A percentile compares a stretch with the other conserved stretches of the same genome.
Conservation (phyloP, 768 basidiomycete genomes). For the Leccinum rimulosum region DNA sequence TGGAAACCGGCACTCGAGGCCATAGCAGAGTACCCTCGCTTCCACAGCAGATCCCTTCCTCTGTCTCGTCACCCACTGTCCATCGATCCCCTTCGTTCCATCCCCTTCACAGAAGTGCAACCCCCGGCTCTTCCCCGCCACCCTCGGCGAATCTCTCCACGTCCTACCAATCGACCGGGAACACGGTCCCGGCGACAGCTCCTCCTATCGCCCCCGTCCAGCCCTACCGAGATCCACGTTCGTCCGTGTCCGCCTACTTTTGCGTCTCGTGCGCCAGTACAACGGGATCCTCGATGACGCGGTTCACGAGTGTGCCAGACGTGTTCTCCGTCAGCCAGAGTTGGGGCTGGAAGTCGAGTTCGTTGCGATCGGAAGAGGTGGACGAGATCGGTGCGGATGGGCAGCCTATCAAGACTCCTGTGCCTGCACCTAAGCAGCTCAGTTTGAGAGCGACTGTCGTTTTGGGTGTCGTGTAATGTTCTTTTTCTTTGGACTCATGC, state of each 20-base stretch:
- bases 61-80: constrained; percentile 23
- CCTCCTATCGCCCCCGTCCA: constrained; percentile 52
- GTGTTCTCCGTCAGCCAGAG: constrained; percentile 81
- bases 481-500: background rate
- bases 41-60: constrained; percentile 30
- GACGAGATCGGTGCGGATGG: constrained; percentile 37
- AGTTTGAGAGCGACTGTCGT: constrained; percentile 80
- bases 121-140: constrained; percentile 35
- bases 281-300: constrained; percentile 77
- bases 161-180: constrained; percentile 23
- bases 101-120: constrained; percentile 43
- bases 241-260: constrained; percentile 76
- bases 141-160: constrained; percentile 15
- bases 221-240: constrained; percentile 74
- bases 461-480: constrained; percentile 62
- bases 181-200: constrained; percentile 40
- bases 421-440: constrained; percentile 39
- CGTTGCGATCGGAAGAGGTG: constrained; percentile 51
- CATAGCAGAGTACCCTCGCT: constrained; percentile 31
- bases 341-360: constrained; percentile 89
- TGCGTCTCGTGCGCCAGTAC: constrained; percentile 78
- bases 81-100: constrained; percentile 49
- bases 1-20: constrained; percentile 27
- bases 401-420: constrained; percentile 29
- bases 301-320: constrained; percentile 85